Conservation (phyloP, 768 basidiomycete genomes). For the Tricholoma hemisulphureum region DNA sequence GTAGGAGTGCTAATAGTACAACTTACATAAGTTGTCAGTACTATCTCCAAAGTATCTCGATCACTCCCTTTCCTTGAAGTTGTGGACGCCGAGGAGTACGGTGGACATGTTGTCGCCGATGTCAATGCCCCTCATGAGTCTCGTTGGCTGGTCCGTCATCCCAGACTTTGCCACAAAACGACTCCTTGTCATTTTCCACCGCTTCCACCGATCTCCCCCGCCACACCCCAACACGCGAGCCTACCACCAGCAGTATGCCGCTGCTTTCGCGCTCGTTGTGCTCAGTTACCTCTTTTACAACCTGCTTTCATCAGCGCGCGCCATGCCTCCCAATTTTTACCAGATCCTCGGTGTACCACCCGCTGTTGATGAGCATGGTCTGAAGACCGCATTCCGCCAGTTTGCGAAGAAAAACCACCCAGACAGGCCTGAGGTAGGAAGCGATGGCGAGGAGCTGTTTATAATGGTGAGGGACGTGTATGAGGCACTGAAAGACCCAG, state of each 20-base stretch:
- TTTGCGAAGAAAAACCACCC: constrained; percentile 79
- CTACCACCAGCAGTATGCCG: constrained; percentile 60
- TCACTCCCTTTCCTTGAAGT: no score
- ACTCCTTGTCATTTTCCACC: constrained; percentile 48
- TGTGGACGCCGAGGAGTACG: not conserved
- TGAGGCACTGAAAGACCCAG: constrained; percentile 76
- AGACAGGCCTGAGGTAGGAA: constrained; percentile 62
- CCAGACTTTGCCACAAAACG: constrained; percentile 60
- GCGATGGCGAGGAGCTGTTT: constrained; percentile 60
- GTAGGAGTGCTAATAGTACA: no score
- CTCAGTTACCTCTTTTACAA: constrained; percentile 67
- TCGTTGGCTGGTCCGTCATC: constrained; percentile 65
- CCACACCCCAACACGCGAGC: constrained; percentile 30
- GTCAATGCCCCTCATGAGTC: constrained; percentile 33
- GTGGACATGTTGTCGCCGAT: constrained; percentile 3
- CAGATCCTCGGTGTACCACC: constrained; percentile 65
- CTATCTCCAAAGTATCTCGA: no score
- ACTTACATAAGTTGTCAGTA: no score
- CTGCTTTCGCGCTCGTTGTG: constrained; percentile 61
- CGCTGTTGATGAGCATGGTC: constrained; percentile 58
- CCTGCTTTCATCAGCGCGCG: constrained; percentile 53
- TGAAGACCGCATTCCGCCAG: constrained; percentile 71
- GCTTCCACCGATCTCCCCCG: constrained; percentile 28
- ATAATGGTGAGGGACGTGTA: constrained; percentile 71
- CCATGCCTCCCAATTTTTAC: constrained; percentile 73